phyloP scores from a whole-genome alignment of 345 rosid genomes.

The Eucalyptus cloeziana region DNA sequence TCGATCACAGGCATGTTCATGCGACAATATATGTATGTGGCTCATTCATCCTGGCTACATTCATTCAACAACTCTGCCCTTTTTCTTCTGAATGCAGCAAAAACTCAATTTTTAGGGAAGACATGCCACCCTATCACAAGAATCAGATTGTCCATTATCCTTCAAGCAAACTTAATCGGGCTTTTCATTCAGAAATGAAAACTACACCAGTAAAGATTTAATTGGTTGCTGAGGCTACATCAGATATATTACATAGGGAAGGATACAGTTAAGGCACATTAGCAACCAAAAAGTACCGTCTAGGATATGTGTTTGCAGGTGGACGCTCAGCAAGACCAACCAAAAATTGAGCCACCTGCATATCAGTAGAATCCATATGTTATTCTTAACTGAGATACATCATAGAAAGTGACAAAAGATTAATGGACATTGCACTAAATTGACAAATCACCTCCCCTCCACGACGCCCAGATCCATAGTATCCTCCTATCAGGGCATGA shows the following conservation, averaged over 20 bases:
- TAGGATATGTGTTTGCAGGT: constrained; percentile 54
- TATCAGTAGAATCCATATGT: not conserved
- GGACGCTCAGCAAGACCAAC: constrained; percentile 79
- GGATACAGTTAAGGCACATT: not conserved
- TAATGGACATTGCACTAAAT: not conserved
- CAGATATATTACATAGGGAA: not conserved
- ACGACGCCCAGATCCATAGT: constrained; percentile 93
- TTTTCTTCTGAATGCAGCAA: not conserved
- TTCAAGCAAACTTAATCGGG: not conserved
- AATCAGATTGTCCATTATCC: not conserved
- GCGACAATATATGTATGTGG: not conserved
- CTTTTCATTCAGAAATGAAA: not conserved
- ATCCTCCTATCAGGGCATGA: constrained; percentile 53
- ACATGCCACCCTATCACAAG: not conserved
- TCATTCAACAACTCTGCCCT: not conserved
- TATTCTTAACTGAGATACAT: not conserved
- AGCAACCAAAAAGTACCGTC: constrained; percentile 30
- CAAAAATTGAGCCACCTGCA: constrained; percentile 88
- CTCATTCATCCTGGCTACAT: not conserved
- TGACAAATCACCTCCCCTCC: constrained; percentile 64
- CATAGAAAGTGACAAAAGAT: not conserved
- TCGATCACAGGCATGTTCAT: not conserved
- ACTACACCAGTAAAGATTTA: not conserved
- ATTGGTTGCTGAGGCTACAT: not conserved
- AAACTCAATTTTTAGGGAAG: not conserved